Evolutionary conservation across 1,284 basidiomycete genomes (phyloP), one percentile per base, ranked within the genome.

Genomic region (Cystobasidium slooffiae): DNA sequence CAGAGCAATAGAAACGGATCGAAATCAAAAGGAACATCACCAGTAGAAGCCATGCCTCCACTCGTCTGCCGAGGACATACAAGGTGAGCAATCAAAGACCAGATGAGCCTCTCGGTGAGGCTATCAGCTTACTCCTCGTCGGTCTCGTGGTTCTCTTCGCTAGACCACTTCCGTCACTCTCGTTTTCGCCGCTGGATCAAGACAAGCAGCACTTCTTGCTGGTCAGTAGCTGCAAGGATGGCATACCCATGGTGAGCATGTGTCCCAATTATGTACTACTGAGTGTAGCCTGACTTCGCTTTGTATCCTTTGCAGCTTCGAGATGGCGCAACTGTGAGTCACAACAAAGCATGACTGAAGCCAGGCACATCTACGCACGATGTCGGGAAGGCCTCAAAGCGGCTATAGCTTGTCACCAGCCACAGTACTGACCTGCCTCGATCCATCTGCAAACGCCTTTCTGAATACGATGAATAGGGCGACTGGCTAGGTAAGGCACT

Each of bases 161-260:
- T 37, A 74, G 79, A 31, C 79, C 79, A 1, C 64, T 80, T 12
- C 75, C 77, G 3, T 68, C 75, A 6, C 52, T 80, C 7, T 68
- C 76, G 46, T 80, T 78, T 70, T 77, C 74, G n/a, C 51, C 73
- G 0, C 62, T 72, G 6, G 46, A 77, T 4, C 18, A 64, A n/a
- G 93, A 96, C 83, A 88, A 88, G 75, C 88, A 89, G 41, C 69
- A 72, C 61, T 97, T 90, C 83, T 85, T 95, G 76, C 87, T 97
- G 78, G 91, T 96, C 80, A 96, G 93, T 68, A 92, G 91, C 79
- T 97, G 94, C 86, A 97, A 97, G 84, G 94, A 97, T 85, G 94
- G 94, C 44, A 95, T 94, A 79, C 94, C 94, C 46, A 96, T 96
- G 93, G 85, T 97, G 77, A 88, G 94, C 78, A 93, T 94, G 8